phyloP scores from a whole-genome alignment of 176 grass and related monocot genomes.

The Oryza officinalis region DNA sequence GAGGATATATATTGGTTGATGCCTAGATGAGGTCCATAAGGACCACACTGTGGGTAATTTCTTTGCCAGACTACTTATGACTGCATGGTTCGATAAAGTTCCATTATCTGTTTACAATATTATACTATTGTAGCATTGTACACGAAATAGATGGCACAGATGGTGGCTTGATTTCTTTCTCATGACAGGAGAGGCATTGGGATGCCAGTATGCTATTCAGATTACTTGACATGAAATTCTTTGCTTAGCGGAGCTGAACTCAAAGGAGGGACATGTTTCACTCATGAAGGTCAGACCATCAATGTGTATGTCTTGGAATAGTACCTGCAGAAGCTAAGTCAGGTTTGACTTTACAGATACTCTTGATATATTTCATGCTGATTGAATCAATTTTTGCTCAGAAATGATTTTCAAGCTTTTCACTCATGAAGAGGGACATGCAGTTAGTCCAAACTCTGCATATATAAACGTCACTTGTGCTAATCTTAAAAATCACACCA shows the following conservation, averaged over 20 bases:
- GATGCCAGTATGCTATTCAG: background rate
- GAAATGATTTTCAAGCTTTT: background rate
- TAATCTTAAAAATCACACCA: no score
- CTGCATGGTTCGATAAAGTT: background rate
- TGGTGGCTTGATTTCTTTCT: no score
- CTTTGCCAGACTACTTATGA: background rate
- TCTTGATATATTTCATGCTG: background rate
- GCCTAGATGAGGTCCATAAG: background rate
- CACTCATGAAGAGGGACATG: no score
- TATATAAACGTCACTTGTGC: no score
- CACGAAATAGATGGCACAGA: no score
- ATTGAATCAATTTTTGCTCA: background rate
- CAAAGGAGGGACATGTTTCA: background rate
- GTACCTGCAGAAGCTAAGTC: background rate
- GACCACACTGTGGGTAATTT: background rate
- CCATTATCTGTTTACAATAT: background rate
- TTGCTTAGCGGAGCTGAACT: background rate
- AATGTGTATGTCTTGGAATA: background rate
- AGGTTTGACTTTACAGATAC: background rate
- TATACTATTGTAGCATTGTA: no score
- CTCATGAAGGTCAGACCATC: background rate
- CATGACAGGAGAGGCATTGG: no score
- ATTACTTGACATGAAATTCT: no score
- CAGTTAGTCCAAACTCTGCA: no score
- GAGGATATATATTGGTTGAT: slow-evolving; percentile 26